Evolutionary conservation across 176 grass and related monocot species (phyloP).

Genomic region (Ananas comosus): DNA sequence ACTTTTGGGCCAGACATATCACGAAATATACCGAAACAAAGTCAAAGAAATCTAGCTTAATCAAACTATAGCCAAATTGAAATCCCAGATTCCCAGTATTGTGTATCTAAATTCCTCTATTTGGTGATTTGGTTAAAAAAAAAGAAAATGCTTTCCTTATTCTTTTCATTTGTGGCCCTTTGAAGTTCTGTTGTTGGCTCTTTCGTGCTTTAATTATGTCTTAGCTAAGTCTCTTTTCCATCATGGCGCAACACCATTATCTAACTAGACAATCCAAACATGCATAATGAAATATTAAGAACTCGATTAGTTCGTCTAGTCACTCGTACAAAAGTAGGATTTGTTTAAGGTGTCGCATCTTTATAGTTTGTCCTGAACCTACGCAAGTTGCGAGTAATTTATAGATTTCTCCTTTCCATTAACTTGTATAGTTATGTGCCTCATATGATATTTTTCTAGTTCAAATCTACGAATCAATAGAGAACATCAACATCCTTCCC

Average conservation of each 20-base stretch:
- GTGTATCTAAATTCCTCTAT: no score
- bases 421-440: neutral
- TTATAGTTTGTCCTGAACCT: neutral
- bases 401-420: neutral
- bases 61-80: no score
- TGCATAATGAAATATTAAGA: slow-evolving; percentile 2
- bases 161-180: no score
- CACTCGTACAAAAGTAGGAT: slow-evolving; percentile 25
- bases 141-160: no score
- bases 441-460: neutral
- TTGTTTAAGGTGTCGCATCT: neutral
- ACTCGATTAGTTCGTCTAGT: slow-evolving; percentile 19
- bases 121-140: no score
- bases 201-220: neutral
- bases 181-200: no score
- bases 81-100: no score
- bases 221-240: neutral
- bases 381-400: slow-evolving; percentile 15
- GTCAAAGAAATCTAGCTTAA: no score
- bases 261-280: slow-evolving; percentile 1
- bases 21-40: no score
- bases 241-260: neutral
- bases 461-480: neutral
- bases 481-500: neutral
- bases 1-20: no score